These are phyloP conservation scores for Salix dunnii DNA, from an alignment of 345 rosid genomes.

Conservation along the genomic window DNA sequence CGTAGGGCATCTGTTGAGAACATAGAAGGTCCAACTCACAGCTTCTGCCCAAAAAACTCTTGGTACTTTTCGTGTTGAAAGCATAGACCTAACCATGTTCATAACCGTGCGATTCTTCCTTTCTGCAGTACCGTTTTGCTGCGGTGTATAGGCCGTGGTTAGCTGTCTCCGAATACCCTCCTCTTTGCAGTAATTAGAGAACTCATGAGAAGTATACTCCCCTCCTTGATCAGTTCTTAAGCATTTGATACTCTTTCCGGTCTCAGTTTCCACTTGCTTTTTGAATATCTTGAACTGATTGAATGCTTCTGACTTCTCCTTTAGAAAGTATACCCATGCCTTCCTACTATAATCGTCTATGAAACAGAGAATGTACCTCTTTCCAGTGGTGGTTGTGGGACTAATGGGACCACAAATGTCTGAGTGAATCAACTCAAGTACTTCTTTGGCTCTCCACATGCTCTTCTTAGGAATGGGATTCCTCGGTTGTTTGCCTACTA, in stretches of 20 bases:
- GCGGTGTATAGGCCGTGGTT: not conserved
- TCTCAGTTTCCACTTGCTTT: not conserved
- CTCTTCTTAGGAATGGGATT: not conserved
- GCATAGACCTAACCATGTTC: not conserved
- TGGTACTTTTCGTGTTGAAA: not conserved
- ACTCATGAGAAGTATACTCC: not conserved
- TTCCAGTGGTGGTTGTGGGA: not conserved
- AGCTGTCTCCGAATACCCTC: not conserved
- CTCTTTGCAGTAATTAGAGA: not conserved
- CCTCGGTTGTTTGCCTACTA: not conserved
- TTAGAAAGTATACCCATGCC: not conserved
- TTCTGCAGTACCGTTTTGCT: not conserved
- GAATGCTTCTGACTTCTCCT: slow-evolving; percentile 2
- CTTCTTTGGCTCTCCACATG: not conserved
- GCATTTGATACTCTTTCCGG: not conserved
- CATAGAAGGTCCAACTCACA: not conserved
- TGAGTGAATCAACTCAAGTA: not conserved
- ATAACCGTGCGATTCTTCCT: not conserved
- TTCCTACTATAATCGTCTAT: not conserved
- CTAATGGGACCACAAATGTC: not conserved
- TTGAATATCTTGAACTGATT: not conserved
- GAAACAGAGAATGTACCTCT: not conserved
- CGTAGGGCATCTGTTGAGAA: slow-evolving; percentile 3
- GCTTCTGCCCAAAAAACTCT: not conserved
- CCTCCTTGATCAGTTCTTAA: slow-evolving; percentile 3